Base-by-base conservation (phyloP, 176 grass and related monocot genomes). In the Cenchrus fungigraminus region DNA sequence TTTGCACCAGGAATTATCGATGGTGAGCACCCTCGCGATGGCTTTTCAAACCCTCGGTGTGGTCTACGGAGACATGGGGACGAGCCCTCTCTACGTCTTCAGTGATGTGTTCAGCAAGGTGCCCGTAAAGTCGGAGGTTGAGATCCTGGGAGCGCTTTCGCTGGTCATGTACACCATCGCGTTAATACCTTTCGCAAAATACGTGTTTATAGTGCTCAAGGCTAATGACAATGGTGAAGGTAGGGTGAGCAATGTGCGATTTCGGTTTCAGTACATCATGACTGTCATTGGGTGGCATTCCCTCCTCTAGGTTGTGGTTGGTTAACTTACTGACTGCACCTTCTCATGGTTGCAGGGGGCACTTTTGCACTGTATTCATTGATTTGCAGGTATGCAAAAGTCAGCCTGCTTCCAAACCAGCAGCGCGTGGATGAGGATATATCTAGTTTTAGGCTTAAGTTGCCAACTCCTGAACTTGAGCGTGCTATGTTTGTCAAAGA, bases 51-150 rank as follows among this genome's bases (percentile, higher is more conserved):
- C 97, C 47, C 91, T 98, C 25, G 97, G 97, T 46, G 97, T 98
- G 42, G 97, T 98, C 2, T 98, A 98, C 19, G 97, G 97, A 40
- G 97, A 98, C 88, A 91, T 98, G 97, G 97, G 97, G 0, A 98
- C 97, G 9, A 98, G 97, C 63, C 97, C 97, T 83, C 88, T 98
- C 0, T 98, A 98, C 50, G 97, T 98, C 51, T 98, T 96, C 81
- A 98, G 93, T 75, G 97, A 98, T 67, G 93, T 98, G 63, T 98
- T 98, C 78, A 98, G 93, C 86, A 98, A 98, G 83, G 97, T 98
- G 55, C 91, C 93, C 0, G 94, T 98, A 87, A 96, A 91, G 76
- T 98, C 97, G 3, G 93, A 98, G 62, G 82, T 94, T 29, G 93
- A 98, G 66, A 89, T 95, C 56, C 59, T 98, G 28, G 97, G 97